Evolutionary conservation across 441 rosid species (phyloP), one percentile per base, ranked within the genome.

Genomic region (Gossypium trilobum): DNA sequence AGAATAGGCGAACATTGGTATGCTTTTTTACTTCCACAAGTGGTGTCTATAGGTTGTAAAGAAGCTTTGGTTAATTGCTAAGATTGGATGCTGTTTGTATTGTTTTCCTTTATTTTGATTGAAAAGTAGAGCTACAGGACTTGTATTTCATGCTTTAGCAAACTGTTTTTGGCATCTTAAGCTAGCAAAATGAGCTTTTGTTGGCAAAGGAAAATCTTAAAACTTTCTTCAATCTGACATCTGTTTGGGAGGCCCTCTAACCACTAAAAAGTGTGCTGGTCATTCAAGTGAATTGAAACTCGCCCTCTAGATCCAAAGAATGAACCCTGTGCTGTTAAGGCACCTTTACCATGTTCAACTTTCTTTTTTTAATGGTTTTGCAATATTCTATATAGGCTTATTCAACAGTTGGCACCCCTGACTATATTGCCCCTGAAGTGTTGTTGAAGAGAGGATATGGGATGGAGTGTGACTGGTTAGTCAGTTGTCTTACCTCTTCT

Each of bases 391-490:
- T 78, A 50, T 82, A 87, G 91, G 91, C 91, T 55, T 87, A 84
- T 78, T 87, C 91, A 13, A 87, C 91, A 48, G 91, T 87, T 72
- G 91, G 91, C 25, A 87, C 91, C 25, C 91, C 91, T 2, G 91
- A 87, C 74, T 87, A 87, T 78, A 87, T 87, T 73, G 91, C 91
- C 55, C 91, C 91, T 60, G 91, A 87, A 77, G 89, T 87, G 68
- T 75, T 87, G 66, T 72, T 87, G 85, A 85, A 85, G 91, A 87
- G 83, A 84, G 91, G 91, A 36, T 87, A 87, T 39, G 91, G 89
- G 67, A 87, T 87, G 87, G 91, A 87, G 74, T 87, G 91, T 17
- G 91, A 87, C 70, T 87, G 91, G 91, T 87, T 65, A 71, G 91
- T 82, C 54, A 57, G 54, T 74, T 58, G 20, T 33, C 71, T 50